A percentile compares a stretch with the other conserved stretches of the same genome.
These are phyloP conservation scores for Camellia lanceoleosa DNA, from an alignment of 148 eudicot species.

Conservation along the genomic window DNA sequence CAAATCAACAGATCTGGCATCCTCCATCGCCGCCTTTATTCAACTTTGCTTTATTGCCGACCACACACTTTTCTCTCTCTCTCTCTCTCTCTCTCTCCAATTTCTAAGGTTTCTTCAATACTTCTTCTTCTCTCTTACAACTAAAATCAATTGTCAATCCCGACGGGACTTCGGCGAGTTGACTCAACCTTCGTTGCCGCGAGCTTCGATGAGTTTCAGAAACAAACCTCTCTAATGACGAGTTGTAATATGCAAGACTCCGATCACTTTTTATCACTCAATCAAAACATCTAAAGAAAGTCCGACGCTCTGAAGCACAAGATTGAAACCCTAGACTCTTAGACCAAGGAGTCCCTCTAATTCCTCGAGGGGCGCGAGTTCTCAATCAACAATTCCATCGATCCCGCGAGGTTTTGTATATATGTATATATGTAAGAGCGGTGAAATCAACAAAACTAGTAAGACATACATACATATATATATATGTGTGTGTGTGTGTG, in stretches of 20 bases:
- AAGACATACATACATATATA: too few species aligned
- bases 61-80: conserved; percentile 7
- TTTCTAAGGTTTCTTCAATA: conserved; percentile 33
- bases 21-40: neutral
- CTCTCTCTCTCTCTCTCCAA: neutral
- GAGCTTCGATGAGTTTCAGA: conserved; percentile 80
- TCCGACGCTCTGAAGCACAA: conserved; percentile 64
- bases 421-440: too few species aligned
- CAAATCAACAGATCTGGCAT: too few species aligned
- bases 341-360: conserved; percentile 52
- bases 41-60: conserved; percentile 18
- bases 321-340: conserved; percentile 47
- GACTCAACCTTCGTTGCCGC: conserved; percentile 34
- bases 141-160: conserved; percentile 61
- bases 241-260: conserved; percentile 86
- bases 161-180: conserved; percentile 32
- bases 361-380: conserved; percentile 59
- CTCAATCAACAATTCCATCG: conserved; percentile 53
- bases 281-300: conserved; percentile 54
- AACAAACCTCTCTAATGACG: conserved; percentile 88
- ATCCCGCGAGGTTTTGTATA: too few species aligned
- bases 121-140: neutral
- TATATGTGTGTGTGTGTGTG: too few species aligned
- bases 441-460: too few species aligned
- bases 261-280: conserved; percentile 79